These are phyloP conservation scores for Mycosphaerelloides madeirae DNA, from an alignment of 2,329 filamentous ascomycete genomes.

Conservation along the genomic window DNA sequence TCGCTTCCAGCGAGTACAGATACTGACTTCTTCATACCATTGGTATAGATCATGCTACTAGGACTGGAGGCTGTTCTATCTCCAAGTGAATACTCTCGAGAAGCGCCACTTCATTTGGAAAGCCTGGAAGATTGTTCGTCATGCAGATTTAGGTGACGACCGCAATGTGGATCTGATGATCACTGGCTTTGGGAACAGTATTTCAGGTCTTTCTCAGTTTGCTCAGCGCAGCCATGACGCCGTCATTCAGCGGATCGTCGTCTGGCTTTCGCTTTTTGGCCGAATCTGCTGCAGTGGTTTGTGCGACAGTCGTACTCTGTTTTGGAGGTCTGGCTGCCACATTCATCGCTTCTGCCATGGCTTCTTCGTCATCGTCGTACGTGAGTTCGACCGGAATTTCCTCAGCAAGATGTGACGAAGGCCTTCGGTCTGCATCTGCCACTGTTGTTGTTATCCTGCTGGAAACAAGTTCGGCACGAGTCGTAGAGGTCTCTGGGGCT, in stretches of 20 bases:
- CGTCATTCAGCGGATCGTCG: slow-evolving; percentile 50
- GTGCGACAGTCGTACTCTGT: background rate
- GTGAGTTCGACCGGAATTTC: slow-evolving; percentile 11
- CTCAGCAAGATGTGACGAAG: slow-evolving; percentile 32
- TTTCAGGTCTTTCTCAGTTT: slow-evolving; percentile 43
- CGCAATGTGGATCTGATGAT: too few relatives aligned
- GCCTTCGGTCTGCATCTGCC: slow-evolving; percentile 36
- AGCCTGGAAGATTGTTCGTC: too few relatives aligned
- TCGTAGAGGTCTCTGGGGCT: background rate
- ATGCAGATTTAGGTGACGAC: too few relatives aligned
- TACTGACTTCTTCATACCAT: too few relatives aligned
- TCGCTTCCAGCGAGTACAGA: too few relatives aligned
- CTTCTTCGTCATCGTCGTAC: slow-evolving; percentile 44
- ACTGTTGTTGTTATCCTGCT: slow-evolving; percentile 20
- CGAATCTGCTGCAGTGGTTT: slow-evolving; percentile 2
- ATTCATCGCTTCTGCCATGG: slow-evolving; percentile 24
- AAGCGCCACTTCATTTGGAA: too few relatives aligned
- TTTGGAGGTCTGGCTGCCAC: slow-evolving; percentile 15
- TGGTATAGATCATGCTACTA: too few relatives aligned
- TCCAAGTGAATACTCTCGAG: too few relatives aligned
- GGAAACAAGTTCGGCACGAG: background rate
- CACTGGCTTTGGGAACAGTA: too few relatives aligned
- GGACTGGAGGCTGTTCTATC: too few relatives aligned
- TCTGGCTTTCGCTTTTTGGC: slow-evolving; percentile 35
- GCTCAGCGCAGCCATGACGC: slow-evolving; percentile 55